phyloP scores from a whole-genome alignment of 2,329 filamentous ascomycete species.

The Penicillium sp. region DNA sequence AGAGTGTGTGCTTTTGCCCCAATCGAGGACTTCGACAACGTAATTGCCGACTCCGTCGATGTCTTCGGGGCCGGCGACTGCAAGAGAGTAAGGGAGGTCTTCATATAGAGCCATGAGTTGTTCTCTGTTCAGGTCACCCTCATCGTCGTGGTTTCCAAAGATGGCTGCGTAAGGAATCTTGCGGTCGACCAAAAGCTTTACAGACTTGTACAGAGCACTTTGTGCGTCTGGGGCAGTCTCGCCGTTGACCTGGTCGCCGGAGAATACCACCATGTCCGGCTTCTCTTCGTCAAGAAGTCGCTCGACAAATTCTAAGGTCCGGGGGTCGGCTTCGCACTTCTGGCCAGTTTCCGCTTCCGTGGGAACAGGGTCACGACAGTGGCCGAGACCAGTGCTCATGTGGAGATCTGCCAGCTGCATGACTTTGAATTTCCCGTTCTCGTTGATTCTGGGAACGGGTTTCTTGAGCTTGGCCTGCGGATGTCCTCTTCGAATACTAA shows the following conservation, averaged over 20 bases:
- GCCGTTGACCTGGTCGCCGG: conserved; percentile 91
- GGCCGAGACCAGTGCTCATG: conserved; percentile 77
- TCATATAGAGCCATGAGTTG: conserved; percentile 80
- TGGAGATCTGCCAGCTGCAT: conserved; percentile 94
- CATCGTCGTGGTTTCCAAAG: conserved; percentile 96
- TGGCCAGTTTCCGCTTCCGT: conserved; percentile 58
- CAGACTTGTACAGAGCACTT: conserved; percentile 88
- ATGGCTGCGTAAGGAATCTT: conserved; percentile 89
- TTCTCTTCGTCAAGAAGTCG: conserved; percentile 82
- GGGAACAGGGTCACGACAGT: conserved; percentile 78
- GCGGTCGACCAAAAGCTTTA: conserved; percentile 70
- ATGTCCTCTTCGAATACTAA: conserved; percentile 68
- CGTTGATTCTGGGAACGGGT: conserved; percentile 66
- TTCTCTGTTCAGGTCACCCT: conserved; percentile 66
- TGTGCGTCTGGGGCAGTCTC: conserved; percentile 86
- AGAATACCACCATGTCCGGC: conserved; percentile 82
- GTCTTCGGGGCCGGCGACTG: conserved; percentile 69
- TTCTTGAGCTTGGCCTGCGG: conserved; percentile 53
- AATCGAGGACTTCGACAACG: conserved; percentile 77
- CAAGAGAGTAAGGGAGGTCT: conserved; percentile 78
- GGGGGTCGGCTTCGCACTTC: conserved; percentile 79
- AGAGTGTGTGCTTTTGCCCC: conserved; percentile 69
- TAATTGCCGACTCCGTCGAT: conserved; percentile 93
- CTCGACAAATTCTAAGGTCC: conserved; percentile 81
- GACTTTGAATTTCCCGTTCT: conserved; percentile 93